Conservation (phyloP, 495 filamentous ascomycete genomes). For the Pseudoneurospora amorphoporcata region DNA sequence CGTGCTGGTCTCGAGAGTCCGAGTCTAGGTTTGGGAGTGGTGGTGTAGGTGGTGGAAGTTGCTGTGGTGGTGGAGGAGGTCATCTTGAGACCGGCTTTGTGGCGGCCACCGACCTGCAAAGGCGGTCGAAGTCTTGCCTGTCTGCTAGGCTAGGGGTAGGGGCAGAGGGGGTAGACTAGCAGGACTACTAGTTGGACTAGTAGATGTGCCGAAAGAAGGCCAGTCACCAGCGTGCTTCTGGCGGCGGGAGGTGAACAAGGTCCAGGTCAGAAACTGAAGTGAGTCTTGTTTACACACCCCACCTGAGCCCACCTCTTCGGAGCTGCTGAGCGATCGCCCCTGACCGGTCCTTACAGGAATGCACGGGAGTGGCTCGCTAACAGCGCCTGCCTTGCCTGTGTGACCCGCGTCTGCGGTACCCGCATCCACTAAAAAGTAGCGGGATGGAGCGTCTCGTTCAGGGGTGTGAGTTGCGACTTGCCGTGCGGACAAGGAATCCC, state of each 20-base stretch:
- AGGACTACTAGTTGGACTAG: background rate
- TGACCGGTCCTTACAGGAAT: background rate
- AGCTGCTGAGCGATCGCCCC: background rate
- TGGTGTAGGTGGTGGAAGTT: slow-evolving; percentile 43
- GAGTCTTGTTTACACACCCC: background rate
- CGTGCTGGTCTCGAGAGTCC: slow-evolving; percentile 29
- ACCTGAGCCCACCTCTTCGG: background rate
- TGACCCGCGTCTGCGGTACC: background rate
- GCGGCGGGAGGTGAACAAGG: background rate
- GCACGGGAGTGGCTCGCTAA: background rate
- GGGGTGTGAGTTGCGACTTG: background rate
- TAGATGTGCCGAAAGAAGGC: background rate
- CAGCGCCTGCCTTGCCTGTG: background rate
- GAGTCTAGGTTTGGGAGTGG: slow-evolving; percentile 59
- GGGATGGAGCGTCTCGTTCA: background rate
- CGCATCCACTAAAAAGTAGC: background rate
- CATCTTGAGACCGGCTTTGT: slow-evolving; percentile 18
- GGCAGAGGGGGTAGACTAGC: background rate
- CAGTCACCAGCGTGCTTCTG: background rate
- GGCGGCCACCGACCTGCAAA: slow-evolving; percentile 2
- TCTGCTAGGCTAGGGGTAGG: background rate
- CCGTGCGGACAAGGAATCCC: background rate
- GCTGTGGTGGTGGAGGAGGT: slow-evolving; percentile 18
- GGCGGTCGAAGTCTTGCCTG: background rate
- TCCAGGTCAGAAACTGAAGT: background rate